Base-by-base conservation (phyloP, 2,329 filamentous ascomycete species). In the Didymella lethalis region DNA sequence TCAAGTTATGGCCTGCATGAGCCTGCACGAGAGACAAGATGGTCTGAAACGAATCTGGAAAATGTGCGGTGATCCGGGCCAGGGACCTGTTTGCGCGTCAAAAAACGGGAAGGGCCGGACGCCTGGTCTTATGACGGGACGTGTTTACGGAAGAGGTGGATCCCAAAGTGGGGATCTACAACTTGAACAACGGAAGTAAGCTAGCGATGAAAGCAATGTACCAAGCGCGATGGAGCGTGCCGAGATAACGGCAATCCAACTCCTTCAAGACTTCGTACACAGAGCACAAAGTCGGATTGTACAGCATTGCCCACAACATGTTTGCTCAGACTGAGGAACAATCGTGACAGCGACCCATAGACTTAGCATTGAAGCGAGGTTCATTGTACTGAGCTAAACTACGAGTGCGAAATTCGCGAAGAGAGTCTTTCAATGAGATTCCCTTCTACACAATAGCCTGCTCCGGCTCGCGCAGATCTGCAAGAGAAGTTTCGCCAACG, bases 121-220 rank as follows among this genome's bases (percentile, higher is more conserved):
- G 32, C 32, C 32, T 34, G 32, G 16, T 34, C 32, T 16, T 34
- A 34, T 34, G 32, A 34, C 31, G 44, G 44, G 14, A 46, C 44
- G 44, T 46, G 44, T 46, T 12, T 4, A 25, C 41, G 44, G 44
- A 46, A 46, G 26, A 46, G 26, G 26, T 46, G 44, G 44, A 25
- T 1, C 18, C 6, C 26, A 46, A 46, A 46, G 44, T 46, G 44
- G 44, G 16, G 14, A 31, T 31, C 16, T 45, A 14, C 20, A 28
- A 26, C 26, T 26, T 29, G 29, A n/a, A n/a, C 12, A 32, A 26
- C 44, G 44, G 26, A 28, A 46, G 44, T 46, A 32, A 46, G 26
- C 44, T 46, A 46, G 44, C 12, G 7, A 46, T 10, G 44, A 26
- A 31, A 6, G 44, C 32, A 34, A 46, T 7, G 44, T 26, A 31